Evolutionary conservation across 306 rosid species (phyloP).

Genomic region (Trifolium subterraneum): DNA sequence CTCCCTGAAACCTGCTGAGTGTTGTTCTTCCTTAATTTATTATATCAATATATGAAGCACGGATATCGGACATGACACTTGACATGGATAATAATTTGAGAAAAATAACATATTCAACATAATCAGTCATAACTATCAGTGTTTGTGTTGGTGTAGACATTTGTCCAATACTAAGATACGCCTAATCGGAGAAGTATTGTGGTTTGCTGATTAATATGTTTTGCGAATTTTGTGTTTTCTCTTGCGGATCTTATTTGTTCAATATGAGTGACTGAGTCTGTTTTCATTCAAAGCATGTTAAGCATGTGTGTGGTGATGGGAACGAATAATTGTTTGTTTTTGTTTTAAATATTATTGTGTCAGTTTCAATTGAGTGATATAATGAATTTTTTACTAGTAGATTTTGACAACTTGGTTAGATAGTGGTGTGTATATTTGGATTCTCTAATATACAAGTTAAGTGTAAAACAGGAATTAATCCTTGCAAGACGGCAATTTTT

Average conservation of each 20-base stretch:
- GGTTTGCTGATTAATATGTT: background rate
- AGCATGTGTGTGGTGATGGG: background rate
- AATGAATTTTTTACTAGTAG: background rate
- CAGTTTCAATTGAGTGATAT: background rate
- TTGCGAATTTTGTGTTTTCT: background rate
- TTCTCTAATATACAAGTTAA: background rate
- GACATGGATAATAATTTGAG: too few relatives aligned
- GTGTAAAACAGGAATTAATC: background rate
- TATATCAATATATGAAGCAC: too few relatives aligned
- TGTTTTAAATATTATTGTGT: background rate
- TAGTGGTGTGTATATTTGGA: constrained; percentile 14
- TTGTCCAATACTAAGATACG: too few relatives aligned
- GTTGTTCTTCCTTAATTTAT: background rate
- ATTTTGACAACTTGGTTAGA: constrained; percentile 9
- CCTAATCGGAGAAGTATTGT: too few relatives aligned
- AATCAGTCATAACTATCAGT: too few relatives aligned
- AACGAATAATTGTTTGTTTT: background rate
- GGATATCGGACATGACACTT: too few relatives aligned
- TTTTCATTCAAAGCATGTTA: background rate
- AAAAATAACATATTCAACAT: too few relatives aligned
- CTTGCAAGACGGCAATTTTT: background rate
- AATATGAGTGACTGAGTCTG: background rate
- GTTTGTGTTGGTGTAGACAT: too few relatives aligned
- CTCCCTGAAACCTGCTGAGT: background rate
- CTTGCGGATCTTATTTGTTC: constrained; percentile 11